Base-by-base conservation (phyloP, 306 rosid genomes). In the Cucurbita ficifolia region DNA sequence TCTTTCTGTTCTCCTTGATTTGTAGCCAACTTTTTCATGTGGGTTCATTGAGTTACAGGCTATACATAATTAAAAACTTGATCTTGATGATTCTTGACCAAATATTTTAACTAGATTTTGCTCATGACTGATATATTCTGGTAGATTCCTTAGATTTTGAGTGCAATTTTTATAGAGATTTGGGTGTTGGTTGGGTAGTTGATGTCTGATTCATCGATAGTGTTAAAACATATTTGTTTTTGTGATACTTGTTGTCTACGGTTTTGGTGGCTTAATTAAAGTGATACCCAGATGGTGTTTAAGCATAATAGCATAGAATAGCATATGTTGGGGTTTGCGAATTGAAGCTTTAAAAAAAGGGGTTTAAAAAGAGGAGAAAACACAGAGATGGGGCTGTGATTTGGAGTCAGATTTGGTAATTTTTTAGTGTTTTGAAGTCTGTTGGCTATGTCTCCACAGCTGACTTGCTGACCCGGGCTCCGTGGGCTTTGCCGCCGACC, bases 211-310 rank as follows among this genome's bases (percentile, higher is more conserved):
- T 86, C 84, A 78, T 83, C 65, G 81, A 82, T 62, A 76, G 76
- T 79, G 74, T 68, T 57, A 78, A 74, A 63, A 33, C 50, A 72
- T 53, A 61, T 61, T 75, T 11, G 48, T 58, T 70, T 76, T 69
- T 76, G 80, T 82, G 85, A 94, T 94, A 87, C 97, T 87, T 86
- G 77, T 79, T 94, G 99, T 94, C 97, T 85, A 85, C 91, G 82
- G 89, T 87, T 89, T 86, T 89, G 92, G 90, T 84, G 97, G 90
- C 83, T 89, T 77, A 80, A 83, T 52, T 83, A 87, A 88, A 84
- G 96, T 89, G 91, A 88, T 88, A 86, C 89, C 90, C 72, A 95
- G 91, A 89, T 91, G 99, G 96, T 94, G 97, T 94, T 91, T 89
- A 29, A 29, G 33, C 33, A 29, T 45, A 1, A 62, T 74, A 14